Base-by-base conservation (phyloP, 768 basidiomycete genomes). In the Amylocystis lapponica region DNA sequence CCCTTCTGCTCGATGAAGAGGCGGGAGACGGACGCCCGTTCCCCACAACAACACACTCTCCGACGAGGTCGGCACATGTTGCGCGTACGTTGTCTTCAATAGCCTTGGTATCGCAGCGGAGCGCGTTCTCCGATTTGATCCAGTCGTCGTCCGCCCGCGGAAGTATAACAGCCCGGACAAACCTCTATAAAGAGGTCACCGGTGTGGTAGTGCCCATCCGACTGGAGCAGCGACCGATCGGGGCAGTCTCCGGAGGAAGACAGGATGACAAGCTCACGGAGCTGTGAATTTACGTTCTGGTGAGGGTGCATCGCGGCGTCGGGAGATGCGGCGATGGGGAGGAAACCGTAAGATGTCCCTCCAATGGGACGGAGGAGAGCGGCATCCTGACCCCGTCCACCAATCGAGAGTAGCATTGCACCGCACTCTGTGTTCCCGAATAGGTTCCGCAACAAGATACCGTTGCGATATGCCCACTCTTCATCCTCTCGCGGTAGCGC, bases 361-460 rank as follows among this genome's bases (percentile, higher is more conserved):
- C 78, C 73, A n/a, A 86, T 58, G 10, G 78, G 67, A 21, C 68
- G 70, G 32, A 88, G 72, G 44, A 78, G 65, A 29, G 68, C 68
- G 43, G 71, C 72, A 46, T 75, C 68, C 36, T 63, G 66, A 29
- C 74, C 78, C 41, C 66, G 63, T 26, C 72, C 76, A 33, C 79
- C 80, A 33, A 68, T 53, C 11, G 83, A 81, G 21, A 79, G 58
- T 41, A 90, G 66, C 71, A 83, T 83, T 1, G 76, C 81, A 31
- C 84, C 85, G 47, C 83, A 76, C 68, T 90, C 87, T 2, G 87
- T 90, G 60, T 78, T 86, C 14, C 87, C 87, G 57, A 88, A 89
- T 14, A 86, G 68, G 58, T 87, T 89, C 80, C 67, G 75, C 42
- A 89, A 62, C 52, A 70, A 77, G 50, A 90, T 70, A 17, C 78